phyloP scores from a whole-genome alignment of 495 filamentous ascomycete species.

The Parachaetomium inaequale region DNA sequence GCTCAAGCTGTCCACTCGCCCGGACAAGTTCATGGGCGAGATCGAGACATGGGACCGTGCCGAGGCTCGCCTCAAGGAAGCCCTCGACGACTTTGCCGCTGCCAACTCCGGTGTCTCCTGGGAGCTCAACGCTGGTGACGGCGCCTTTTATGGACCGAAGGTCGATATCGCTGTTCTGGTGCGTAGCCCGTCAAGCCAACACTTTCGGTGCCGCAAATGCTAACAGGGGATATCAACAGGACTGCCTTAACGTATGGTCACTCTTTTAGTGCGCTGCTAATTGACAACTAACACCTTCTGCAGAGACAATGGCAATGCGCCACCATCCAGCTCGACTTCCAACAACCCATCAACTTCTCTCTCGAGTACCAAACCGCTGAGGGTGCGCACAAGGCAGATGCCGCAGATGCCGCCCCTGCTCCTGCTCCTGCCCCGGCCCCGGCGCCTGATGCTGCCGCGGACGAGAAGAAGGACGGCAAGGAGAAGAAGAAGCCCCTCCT shows the following conservation, averaged over 20 bases:
- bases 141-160: conserved; percentile 93
- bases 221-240: conserved; percentile 1
- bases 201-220: background rate
- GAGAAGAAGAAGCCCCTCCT: conserved; percentile 34
- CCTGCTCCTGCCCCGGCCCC: conserved; percentile 31
- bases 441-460: conserved; percentile 31
- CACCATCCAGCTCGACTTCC: conserved; percentile 96
- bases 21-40: conserved; percentile 85
- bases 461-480: conserved; percentile 34
- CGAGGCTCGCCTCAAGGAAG: conserved; percentile 70
- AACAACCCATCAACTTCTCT: conserved; percentile 65
- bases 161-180: conserved; percentile 67
- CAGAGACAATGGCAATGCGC: conserved; percentile 69
- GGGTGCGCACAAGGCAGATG: conserved; percentile 36
- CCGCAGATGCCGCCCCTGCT: conserved; percentile 37
- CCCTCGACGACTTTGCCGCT: conserved; percentile 70
- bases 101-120: conserved; percentile 63
- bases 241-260: conserved; percentile 30
- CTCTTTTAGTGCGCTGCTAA: background rate
- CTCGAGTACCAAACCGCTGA: conserved; percentile 55
- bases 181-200: background rate
- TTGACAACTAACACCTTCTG: conserved; percentile 44
- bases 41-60: conserved; percentile 85
- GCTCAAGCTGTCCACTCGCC: conserved; percentile 89
- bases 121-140: conserved; percentile 88